Base-by-base conservation (phyloP, 306 rosid genomes). In the Luffa acutangula region DNA sequence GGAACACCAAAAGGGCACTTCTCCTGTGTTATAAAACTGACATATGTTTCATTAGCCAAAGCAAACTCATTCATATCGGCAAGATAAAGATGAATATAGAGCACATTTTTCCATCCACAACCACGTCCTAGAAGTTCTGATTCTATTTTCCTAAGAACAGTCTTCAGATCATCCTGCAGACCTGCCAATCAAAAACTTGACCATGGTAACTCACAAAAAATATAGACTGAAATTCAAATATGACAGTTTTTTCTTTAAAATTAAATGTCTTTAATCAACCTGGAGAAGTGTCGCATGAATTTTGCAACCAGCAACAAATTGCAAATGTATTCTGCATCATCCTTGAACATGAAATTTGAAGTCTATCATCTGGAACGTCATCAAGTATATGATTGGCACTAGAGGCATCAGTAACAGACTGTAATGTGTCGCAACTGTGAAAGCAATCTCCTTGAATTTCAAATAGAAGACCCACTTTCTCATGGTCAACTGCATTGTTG, bases 1-100 rank as follows among this genome's bases (percentile, higher is more conserved):
- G 98, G 98, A 62, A 92, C 98, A 49, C 98, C 97, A 86, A 85
- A 92, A 42, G 91, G 88, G 80, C 98, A 94, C 84, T 89, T 89
- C 72, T 89, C 97, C 31, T 89, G 97, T 77, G 92, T 94, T 79
- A 94, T 88, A 81, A 86, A 91, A 77, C 85, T 85, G 83, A 92
- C 89, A 63, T 94, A 94, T 56, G 89, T 90, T 76, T 92, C 98
- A 85, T 94, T 94, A 81, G 90, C 98, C 64, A 82, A 70, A 62
- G 92, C 80, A 84, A 94, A 94, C 82, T 87, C 87, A 80, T 78
- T 81, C 98, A 94, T 92, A 78, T 94, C 93, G 75, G 91, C 91
- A 82, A 94, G 89, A 84, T 94, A 94, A 36, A 94, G 92, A 85
- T 92, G 98, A 81, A 94, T 86, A 85, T 94, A 94, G 39, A 94